A percentile compares a stretch with the other conserved stretches of the same genome.
Evolutionary conservation across 2,329 filamentous ascomycete species (phyloP).

Genomic region (Colletotrichum cuscutae): DNA sequence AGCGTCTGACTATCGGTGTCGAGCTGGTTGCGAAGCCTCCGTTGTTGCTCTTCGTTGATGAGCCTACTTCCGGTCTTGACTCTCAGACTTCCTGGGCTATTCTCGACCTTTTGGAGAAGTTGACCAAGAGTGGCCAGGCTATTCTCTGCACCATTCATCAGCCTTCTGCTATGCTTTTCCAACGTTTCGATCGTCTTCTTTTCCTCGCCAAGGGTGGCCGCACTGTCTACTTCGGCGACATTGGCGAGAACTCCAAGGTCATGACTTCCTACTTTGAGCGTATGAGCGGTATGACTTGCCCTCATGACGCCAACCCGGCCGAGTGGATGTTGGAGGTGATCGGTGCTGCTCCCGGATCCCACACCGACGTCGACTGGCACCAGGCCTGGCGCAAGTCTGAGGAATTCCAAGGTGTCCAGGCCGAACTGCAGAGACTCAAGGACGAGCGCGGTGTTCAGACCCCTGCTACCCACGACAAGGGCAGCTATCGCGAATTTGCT

Average conservation of each 20-base stretch:
- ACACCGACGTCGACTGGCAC: slow-evolving; percentile 74
- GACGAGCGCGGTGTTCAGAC: slow-evolving; percentile 51
- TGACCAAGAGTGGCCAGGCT: slow-evolving; percentile 88
- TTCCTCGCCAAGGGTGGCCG: slow-evolving; percentile 81
- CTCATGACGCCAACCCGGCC: slow-evolving; percentile 78
- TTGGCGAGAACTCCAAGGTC: slow-evolving; percentile 75
- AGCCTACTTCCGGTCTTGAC: slow-evolving; percentile 94
- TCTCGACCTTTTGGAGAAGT: slow-evolving; percentile 85
- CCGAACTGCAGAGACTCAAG: slow-evolving; percentile 68
- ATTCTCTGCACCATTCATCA: slow-evolving; percentile 98
- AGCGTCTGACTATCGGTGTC: slow-evolving; percentile 93
- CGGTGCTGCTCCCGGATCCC: slow-evolving; percentile 71
- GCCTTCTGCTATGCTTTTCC: slow-evolving; percentile 94
- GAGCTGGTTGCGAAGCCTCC: slow-evolving; percentile 93
- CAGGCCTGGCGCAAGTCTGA: slow-evolving; percentile 68
- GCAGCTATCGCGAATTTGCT: slow-evolving; percentile 79
- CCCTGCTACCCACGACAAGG: slow-evolving; percentile 48
- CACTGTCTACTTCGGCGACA: slow-evolving; percentile 85
- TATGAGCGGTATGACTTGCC: slow-evolving; percentile 74
- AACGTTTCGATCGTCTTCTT: slow-evolving; percentile 85
- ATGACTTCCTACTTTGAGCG: slow-evolving; percentile 82
- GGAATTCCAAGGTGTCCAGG: slow-evolving; percentile 65
- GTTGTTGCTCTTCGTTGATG: slow-evolving; percentile 90
- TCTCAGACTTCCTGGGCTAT: slow-evolving; percentile 95
- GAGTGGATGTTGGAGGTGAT: slow-evolving; percentile 80